Conservation (phyloP, 1,284 basidiomycete species). For the Ustilago esculenta region DNA sequence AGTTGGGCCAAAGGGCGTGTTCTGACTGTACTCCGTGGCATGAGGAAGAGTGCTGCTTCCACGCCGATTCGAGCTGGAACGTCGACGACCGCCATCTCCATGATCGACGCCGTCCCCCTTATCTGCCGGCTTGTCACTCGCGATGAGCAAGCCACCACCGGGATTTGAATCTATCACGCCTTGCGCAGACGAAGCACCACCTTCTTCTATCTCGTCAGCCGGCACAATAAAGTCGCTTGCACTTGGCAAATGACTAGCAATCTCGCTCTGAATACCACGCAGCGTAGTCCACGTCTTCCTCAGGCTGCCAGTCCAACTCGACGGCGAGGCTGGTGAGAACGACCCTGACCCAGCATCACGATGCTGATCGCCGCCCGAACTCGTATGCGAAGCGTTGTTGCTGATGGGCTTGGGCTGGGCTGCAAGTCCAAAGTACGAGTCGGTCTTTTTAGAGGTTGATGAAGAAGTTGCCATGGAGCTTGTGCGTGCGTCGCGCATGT, state of each 20-base stretch:
- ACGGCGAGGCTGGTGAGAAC: conserved; percentile 22
- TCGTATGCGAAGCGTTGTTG: neutral
- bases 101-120: neutral
- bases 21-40: conserved; percentile 45
- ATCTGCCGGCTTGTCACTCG: conserved; percentile 10
- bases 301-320: conserved; percentile 52
- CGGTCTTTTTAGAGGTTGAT: conserved; percentile 5
- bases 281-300: conserved; percentile 53
- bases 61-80: conserved; percentile 4
- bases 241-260: conserved; percentile 48
- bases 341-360: conserved; percentile 5
- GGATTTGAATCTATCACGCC: conserved; percentile 20
- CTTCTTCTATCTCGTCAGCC: conserved; percentile 26
- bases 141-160: conserved; percentile 38
- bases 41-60: conserved; percentile 19
- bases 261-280: conserved; percentile 40
- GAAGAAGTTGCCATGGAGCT: conserved; percentile 39
- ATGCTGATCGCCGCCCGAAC: conserved; percentile 3
- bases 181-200: neutral
- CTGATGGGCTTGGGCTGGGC: conserved; percentile 35
- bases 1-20: conserved; percentile 27
- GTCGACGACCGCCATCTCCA: neutral
- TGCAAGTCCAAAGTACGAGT: conserved; percentile 35
- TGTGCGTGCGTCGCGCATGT: conserved; percentile 48
- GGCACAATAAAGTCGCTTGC: conserved; percentile 53